A percentile compares a stretch with the other conserved stretches of the same genome.
These are phyloP conservation scores for Phalaenopsis aphrodite DNA, from an alignment of 106 monocot species.

Conservation along the genomic window DNA sequence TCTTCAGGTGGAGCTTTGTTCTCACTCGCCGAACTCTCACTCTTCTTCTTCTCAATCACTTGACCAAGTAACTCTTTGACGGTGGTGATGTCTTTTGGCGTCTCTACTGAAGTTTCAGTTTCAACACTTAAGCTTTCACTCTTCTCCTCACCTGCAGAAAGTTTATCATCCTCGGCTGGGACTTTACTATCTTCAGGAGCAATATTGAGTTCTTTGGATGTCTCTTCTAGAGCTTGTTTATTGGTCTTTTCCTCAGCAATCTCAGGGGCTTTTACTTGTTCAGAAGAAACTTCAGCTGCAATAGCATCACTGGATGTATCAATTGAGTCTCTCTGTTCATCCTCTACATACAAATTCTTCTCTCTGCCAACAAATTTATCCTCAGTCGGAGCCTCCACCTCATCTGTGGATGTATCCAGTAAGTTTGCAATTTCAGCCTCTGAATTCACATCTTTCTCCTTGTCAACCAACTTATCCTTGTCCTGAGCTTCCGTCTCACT, in stretches of 20 bases:
- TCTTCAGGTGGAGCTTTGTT: neutral
- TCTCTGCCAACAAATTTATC: neutral
- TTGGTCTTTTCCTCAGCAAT: too few species aligned
- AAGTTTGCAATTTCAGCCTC: conserved; percentile 8
- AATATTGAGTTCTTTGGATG: neutral
- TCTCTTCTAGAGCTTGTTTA: neutral
- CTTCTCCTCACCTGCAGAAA: neutral
- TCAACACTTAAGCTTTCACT: conserved; percentile 11
- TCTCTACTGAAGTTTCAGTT: neutral
- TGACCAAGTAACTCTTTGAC: neutral
- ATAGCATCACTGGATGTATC: conserved; percentile 9
- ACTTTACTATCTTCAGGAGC: neutral
- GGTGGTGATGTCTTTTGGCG: neutral
- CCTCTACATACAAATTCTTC: neutral
- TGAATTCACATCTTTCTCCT: neutral
- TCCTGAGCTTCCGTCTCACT: too few species aligned
- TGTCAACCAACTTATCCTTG: neutral
- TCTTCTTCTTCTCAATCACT: neutral
- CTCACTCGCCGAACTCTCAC: neutral
- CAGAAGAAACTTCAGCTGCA: neutral
- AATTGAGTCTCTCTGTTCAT: conserved; percentile 3
- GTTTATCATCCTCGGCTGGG: neutral
- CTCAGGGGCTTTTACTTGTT: neutral
- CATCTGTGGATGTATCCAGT: conserved; percentile 12
- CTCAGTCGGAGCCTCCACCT: neutral